Evolutionary conservation across 352 stramenopile genomes (phyloP).

Genomic region (Phytophthora podocarpi): DNA sequence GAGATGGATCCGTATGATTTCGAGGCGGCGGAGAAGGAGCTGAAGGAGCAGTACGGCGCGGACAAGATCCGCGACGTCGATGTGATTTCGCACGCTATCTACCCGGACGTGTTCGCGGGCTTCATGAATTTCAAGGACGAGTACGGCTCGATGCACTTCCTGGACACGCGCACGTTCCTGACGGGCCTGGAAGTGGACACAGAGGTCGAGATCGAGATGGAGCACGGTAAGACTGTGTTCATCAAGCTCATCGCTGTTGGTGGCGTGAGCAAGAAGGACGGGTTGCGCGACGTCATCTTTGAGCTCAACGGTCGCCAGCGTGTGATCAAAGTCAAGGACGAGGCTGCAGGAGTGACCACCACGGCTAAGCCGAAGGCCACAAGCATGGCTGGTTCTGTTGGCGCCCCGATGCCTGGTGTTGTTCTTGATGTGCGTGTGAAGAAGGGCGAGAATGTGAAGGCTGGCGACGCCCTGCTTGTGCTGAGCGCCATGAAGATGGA

Average conservation of each 20-base stretch:
- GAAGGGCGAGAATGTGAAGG: constrained; percentile 92
- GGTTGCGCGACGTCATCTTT: constrained; percentile 95
- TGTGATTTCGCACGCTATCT: constrained; percentile 94
- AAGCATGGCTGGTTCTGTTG: constrained; percentile 84
- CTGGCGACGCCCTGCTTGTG: constrained; percentile 92
- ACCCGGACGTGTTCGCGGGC: constrained; percentile 88
- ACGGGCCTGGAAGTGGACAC: constrained; percentile 73
- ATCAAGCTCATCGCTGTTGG: constrained; percentile 94
- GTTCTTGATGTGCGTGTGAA: constrained; percentile 96
- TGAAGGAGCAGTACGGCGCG: constrained; percentile 89
- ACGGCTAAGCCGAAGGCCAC: constrained; percentile 89
- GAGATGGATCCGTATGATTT: constrained; percentile 96
- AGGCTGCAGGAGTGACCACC: constrained; percentile 69
- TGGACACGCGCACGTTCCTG: constrained; percentile 85
- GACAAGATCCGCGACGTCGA: constrained; percentile 94
- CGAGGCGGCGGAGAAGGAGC: constrained; percentile 78
- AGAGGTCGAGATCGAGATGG: constrained; percentile 88
- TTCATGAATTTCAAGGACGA: constrained; percentile 89
- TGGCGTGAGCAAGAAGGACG: constrained; percentile 89
- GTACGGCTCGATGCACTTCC: constrained; percentile 85
- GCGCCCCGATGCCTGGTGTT: constrained; percentile 96
- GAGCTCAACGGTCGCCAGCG: constrained; percentile 95
- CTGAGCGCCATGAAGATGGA: constrained; percentile 99
- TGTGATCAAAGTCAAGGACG: constrained; percentile 93
- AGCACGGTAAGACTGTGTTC: constrained; percentile 97